phyloP scores from a whole-genome alignment of 164 flowering plant species.

The Brasenia schreberi region DNA sequence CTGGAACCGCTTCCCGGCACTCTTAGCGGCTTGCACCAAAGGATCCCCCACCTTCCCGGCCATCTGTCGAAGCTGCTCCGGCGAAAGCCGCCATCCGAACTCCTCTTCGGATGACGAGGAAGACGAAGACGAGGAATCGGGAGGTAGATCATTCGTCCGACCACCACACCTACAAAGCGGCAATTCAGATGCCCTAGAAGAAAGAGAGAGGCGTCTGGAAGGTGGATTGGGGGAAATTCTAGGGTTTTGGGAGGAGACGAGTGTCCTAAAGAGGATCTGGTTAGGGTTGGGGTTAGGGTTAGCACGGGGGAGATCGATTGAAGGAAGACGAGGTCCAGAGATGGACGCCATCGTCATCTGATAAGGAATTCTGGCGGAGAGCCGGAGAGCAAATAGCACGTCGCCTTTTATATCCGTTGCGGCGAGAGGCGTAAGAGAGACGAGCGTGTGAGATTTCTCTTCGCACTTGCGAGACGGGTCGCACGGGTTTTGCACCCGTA shows the following conservation, averaged over 20 bases:
- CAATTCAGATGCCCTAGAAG: not conserved
- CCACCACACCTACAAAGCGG: not conserved
- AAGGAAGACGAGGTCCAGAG: too few species aligned
- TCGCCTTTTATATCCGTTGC: not conserved
- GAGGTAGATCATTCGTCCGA: not conserved
- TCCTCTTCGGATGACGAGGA: not conserved
- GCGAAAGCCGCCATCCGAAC: not conserved
- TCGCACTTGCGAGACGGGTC: not conserved
- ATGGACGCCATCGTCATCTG: not conserved
- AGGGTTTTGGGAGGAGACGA: not conserved
- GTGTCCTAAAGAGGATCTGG: not conserved
- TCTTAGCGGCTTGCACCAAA: conserved; percentile 27
- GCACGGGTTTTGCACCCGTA: too few species aligned
- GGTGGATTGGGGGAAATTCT: not conserved
- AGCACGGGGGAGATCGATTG: too few species aligned
- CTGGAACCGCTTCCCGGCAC: conserved; percentile 29
- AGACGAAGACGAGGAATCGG: not conserved
- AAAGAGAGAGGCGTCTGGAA: not conserved
- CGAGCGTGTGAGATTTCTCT: not conserved
- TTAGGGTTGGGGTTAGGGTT: not conserved
- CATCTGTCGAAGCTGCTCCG: not conserved
- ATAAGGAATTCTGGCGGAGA: not conserved
- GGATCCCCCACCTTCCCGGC: conserved; percentile 1
- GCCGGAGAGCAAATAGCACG: not conserved
- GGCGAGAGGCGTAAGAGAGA: not conserved